Base-by-base conservation (phyloP, 768 basidiomycete species). In the Calocera viscosa region DNA sequence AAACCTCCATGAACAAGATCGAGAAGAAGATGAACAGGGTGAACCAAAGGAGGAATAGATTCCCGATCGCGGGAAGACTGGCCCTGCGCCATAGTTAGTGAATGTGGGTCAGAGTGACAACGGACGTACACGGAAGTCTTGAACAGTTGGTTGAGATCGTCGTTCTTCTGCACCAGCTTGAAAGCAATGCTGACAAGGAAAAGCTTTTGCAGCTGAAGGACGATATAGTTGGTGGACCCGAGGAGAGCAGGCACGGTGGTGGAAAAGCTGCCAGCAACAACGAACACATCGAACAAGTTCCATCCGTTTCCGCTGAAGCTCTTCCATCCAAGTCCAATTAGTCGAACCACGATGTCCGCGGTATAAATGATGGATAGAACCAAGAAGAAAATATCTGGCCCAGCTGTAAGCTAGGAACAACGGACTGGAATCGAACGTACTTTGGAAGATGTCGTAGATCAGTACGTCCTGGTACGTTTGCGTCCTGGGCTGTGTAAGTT, bases 171-270 rank as follows among this genome's bases (percentile, higher is more conserved):
- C 0, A 96, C 90, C 12, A 98, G 83, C 75, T 98, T 98, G 82
- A 97, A 88, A 0, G 91, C 87, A 67, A 97, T 91, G 71, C 87
- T 85, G 72, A 94, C 93, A 32, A 98, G 82, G 77, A 98, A 98
- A 11, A 97, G 80, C 76, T 93, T 92, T 72, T 94, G 89, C 0
- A 91, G 79, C 69, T 91, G 88, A 10, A 69, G 39, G 0, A 67
- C 66, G 2, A 74, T 76, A 69, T 85, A 85, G 30, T 81, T 81
- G 24, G 76, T 77, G 1, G 78, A 71, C 24, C 76, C 76, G 34
- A 73, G 77, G 71, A 88, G 82, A 2, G 82, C 82, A 24, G 89
- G 78, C 32, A 94, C 73, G 0, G 90, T 95, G 0, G 94, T 94
- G 41, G 86, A 81, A 72, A 94, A 85, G 71, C 88, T 90, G 5